Conservation (phyloP, 495 filamentous ascomycete species). For the Mytilinidion resinicola region DNA sequence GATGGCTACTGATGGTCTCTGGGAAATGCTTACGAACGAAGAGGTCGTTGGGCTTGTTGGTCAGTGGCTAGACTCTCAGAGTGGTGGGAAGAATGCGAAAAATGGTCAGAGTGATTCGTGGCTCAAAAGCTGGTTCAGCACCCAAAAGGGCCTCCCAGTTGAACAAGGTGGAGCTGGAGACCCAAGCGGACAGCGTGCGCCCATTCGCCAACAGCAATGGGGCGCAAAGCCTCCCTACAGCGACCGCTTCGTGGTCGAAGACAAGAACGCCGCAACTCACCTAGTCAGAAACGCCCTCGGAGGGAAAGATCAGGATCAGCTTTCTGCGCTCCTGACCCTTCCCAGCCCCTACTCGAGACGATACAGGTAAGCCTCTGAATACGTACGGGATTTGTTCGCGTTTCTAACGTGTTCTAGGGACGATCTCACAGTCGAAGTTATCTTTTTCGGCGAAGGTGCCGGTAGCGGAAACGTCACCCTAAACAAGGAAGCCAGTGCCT, state of each 20-base stretch:
- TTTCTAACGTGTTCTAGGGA: constrained; percentile 50
- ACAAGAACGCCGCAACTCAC: constrained; percentile 95
- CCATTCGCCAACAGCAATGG: constrained; percentile 77
- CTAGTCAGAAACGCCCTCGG: constrained; percentile 93
- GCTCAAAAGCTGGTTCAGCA: constrained; percentile 50
- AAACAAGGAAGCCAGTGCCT: constrained; percentile 79
- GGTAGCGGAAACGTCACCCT: constrained; percentile 67
- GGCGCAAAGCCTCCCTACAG: constrained; percentile 58
- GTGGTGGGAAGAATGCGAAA: constrained; percentile 33
- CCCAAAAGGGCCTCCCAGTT: constrained; percentile 50
- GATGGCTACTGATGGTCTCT: constrained; percentile 93
- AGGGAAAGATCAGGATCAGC: constrained; percentile 87
- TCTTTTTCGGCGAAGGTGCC: constrained; percentile 87
- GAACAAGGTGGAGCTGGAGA: constrained; percentile 41
- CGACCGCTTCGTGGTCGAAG: constrained; percentile 83
- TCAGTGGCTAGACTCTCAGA: constrained; percentile 75
- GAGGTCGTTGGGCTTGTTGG: constrained; percentile 96
- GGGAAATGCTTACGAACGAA: constrained; percentile 99
- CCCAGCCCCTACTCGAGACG: constrained; percentile 83
- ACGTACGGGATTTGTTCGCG: not conserved
- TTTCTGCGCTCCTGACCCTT: constrained; percentile 87
- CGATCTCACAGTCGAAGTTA: constrained; percentile 94
- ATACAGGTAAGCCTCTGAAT: constrained; percentile 59
- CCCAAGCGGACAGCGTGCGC: constrained; percentile 50
- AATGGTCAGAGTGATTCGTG: constrained; percentile 40